Percentiles rank a stretch among this genome's conserved stretches.
Evolutionary conservation across 208 protist species (phyloP).

Genomic region (Crithidia thermophila): DNA sequence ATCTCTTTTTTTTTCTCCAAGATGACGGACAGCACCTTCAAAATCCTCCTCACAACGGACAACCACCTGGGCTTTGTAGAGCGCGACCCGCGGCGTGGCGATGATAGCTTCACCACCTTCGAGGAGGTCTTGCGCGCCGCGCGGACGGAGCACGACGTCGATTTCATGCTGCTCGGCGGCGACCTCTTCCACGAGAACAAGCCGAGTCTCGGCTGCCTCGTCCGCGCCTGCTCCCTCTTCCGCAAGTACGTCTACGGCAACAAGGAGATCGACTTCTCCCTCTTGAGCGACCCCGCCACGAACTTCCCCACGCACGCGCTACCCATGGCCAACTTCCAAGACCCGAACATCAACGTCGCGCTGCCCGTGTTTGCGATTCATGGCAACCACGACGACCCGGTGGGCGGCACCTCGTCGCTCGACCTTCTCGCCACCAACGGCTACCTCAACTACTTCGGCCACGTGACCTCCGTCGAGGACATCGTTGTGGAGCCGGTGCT

Average conservation of each 20-base stretch:
- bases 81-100: slow-evolving; percentile 94
- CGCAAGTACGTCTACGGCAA: slow-evolving; percentile 93
- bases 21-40: slow-evolving; percentile 66
- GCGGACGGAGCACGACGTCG: slow-evolving; percentile 92
- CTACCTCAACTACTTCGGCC: slow-evolving; percentile 99
- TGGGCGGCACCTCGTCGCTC: slow-evolving; percentile 94
- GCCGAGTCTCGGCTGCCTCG: slow-evolving; percentile 94
- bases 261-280: slow-evolving; percentile 85
- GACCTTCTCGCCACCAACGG: slow-evolving; percentile 95
- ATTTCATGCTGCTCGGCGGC: slow-evolving; percentile 97
- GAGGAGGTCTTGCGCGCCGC: slow-evolving; percentile 97
- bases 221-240: slow-evolving; percentile 88
- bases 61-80: slow-evolving; percentile 97
- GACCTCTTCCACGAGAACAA: slow-evolving; percentile 99
- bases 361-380: slow-evolving; percentile 99
- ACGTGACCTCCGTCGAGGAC: slow-evolving; percentile 90
- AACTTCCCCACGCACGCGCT: slow-evolving; percentile 93
- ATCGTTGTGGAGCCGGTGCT: slow-evolving; percentile 94
- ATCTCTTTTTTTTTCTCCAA: slow-evolving; percentile 12
- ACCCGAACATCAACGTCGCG: slow-evolving; percentile 98
- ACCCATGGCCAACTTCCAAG: slow-evolving; percentile 91
- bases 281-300: slow-evolving; percentile 90
- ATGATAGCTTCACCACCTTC: slow-evolving; percentile 98
- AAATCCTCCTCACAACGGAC: slow-evolving; percentile 95
- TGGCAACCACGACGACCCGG: slow-evolving; percentile 99